Base-by-base conservation (phyloP, 2,329 filamentous ascomycete genomes). In the Pseudogymnoascus sp. region DNA sequence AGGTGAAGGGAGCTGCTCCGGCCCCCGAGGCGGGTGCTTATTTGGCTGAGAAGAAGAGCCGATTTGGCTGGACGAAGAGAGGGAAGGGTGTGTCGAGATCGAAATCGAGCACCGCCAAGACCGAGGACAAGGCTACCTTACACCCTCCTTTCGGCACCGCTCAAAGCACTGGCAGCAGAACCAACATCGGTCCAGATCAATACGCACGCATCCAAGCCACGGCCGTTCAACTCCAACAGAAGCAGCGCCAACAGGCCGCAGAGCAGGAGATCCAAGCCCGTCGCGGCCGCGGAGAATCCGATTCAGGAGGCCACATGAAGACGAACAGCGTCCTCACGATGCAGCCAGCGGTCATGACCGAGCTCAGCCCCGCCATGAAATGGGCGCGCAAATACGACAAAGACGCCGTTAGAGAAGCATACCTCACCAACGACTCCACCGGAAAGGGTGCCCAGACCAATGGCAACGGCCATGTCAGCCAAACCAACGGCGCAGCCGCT, bases 301-400 rank as follows among this genome's bases (percentile, higher is more conserved):
- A 79, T 75, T 77, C 65, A 68, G 42, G 42, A 6, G 21, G 42
- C 11, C 75, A 75, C 74, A 83, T 76, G 79, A 96, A 96, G 81
- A 97, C 92, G 2, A 93, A 87, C 75, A 99, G 95, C 68, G 84
- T 96, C 63, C 83, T 97, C 71, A 96, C 92, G 2, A 79, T 97
- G 57, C 93, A 96, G 73, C 89, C 92, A 1, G 83, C 86, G 62
- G 88, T 97, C 66, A 81, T 93, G 71, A 91, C 82, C 62, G 95
- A 96, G 74, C 93, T 93, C 16, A 95, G 90, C 7, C 90, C 92
- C 23, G 95, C 95, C 1, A 88, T 99, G 87, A 96, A 96, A 75
- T 99, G 95, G 95, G 91, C 93, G 34, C 93, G 83, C 75, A 92
- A 92, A 71, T 97, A 97, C 73, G 95, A 97, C 76, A 96, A 95